Percentiles rank a stretch among this genome's conserved stretches.
phyloP scores from a whole-genome alignment of 2,329 filamentous ascomycete species.

The Salinomyces thailandicus region DNA sequence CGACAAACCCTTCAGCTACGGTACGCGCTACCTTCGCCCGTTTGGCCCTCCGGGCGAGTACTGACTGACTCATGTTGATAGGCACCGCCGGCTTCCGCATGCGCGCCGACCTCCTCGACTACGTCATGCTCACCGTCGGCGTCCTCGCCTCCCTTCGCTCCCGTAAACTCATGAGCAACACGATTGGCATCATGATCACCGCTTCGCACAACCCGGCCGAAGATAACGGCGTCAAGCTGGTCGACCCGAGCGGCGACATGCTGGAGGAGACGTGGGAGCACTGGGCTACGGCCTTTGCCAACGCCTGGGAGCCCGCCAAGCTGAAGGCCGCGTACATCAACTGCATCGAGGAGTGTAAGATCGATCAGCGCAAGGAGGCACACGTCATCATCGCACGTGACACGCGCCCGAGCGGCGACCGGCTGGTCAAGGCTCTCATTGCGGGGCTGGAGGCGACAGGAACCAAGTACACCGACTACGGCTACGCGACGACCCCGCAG shows the following conservation, averaged over 20 bases:
- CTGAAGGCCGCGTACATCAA: conserved; percentile 67
- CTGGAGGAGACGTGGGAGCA: conserved; percentile 85
- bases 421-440: conserved; percentile 66
- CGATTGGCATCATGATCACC: conserved; percentile 94
- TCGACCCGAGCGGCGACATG: conserved; percentile 98
- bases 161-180: conserved; percentile 77
- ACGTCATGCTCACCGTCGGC: conserved; percentile 85
- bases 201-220: conserved; percentile 83
- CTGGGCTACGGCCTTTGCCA: conserved; percentile 80
- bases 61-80: no score
- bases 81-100: conserved; percentile 56
- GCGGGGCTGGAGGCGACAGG: conserved; percentile 68
- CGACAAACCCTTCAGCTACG: conserved; percentile 41
- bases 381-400: conserved; percentile 86
- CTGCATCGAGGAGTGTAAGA: conserved; percentile 63
- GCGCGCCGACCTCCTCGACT: conserved; percentile 73
- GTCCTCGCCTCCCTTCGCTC: conserved; percentile 81
- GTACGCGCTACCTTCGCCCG: no score
- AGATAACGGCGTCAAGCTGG: conserved; percentile 90
- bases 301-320: conserved; percentile 63
- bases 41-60: not conserved
- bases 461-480: conserved; percentile 70
- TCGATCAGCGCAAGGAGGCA: conserved; percentile 57
- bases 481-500: conserved; percentile 91
- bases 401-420: conserved; percentile 82